Conservation (phyloP, 768 basidiomycete genomes). For the Pleurotus platypus region DNA sequence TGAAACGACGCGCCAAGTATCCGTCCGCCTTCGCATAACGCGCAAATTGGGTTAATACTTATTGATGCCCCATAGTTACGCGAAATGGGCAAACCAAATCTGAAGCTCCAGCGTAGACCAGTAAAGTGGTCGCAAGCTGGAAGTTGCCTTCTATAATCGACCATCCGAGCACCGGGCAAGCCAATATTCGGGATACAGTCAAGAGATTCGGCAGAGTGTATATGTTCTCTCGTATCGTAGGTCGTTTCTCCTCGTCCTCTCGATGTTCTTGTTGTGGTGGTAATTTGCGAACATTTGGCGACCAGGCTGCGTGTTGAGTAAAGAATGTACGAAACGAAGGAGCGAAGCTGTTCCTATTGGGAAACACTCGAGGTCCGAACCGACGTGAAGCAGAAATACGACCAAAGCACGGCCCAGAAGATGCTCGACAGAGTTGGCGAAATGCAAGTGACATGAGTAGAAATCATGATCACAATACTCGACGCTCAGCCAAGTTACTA, state of each 20-base stretch:
- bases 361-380: not conserved
- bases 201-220: slow-evolving; percentile 93
- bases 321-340: not conserved
- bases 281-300: not conserved
- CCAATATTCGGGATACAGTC: slow-evolving; percentile 80
- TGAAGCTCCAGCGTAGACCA: slow-evolving; percentile 89
- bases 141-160: slow-evolving; percentile 82
- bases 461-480: not conserved
- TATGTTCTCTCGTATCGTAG: slow-evolving; percentile 71
- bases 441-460: not conserved
- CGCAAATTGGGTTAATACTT: slow-evolving; percentile 4
- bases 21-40: slow-evolving; percentile 72
- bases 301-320: not conserved
- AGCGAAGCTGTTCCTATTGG: not conserved
- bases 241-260: slow-evolving; percentile 17
- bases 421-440: not conserved
- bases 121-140: slow-evolving; percentile 71
- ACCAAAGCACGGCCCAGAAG: not conserved
- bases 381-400: not conserved
- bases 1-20: slow-evolving; percentile 80
- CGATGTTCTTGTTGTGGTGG: slow-evolving; percentile 9
- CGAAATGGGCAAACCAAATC: slow-evolving; percentile 67
- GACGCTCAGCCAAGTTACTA: not conserved
- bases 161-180: slow-evolving; percentile 93
- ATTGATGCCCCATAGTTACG: not conserved